Base-by-base conservation (phyloP, 1,284 basidiomycete species). In the Amylostereum chailletii region DNA sequence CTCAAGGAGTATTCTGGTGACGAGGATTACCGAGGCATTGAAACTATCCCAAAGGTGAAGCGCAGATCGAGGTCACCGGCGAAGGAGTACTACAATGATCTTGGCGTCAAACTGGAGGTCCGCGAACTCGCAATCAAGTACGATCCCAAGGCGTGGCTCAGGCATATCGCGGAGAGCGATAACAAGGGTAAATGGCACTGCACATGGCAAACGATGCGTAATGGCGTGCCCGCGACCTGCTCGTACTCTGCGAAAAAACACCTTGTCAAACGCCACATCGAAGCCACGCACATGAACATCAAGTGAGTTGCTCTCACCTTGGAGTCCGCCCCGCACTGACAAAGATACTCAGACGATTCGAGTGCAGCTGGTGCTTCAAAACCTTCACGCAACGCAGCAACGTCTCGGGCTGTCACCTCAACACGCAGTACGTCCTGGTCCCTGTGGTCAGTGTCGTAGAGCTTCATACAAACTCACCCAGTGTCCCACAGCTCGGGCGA, bases 231-330 rank as follows among this genome's bases (percentile, higher is more conserved):
- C 5, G 50, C 52, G 41, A 61, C 52, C 38, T 84, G 83, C 58
- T 64, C 66, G 11, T 85, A 83, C 55, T 63, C 59, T 30, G 72
- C 74, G 26, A 80, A 81, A 58, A 82, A 80, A 59, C 82, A 83
- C 60, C 68, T 82, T 36, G 77, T 85, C 52, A 83, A 83, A 59
- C 71, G 83, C 32, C 83, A 86, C 60, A 71, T 86, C 49, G 74
- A 81, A 61, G 77, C 76, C 9, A 76, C 74, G 31, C 83, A 85
- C 60, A 60, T 86, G 42, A 70, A 74, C 47, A 72, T 76, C 57
- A 81, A 77, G 83, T 80, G 53, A 53, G 76, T 64, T 36, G 46
- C 48, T 42, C 41, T 47, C 38, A 45, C 55, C 51, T 42, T 47
- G 41, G 46, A 40, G 43, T 48, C 34, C 46, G 27, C 39, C n/a